phyloP scores from a whole-genome alignment of 1,284 basidiomycete genomes.

The Cryptococcus floricola region DNA sequence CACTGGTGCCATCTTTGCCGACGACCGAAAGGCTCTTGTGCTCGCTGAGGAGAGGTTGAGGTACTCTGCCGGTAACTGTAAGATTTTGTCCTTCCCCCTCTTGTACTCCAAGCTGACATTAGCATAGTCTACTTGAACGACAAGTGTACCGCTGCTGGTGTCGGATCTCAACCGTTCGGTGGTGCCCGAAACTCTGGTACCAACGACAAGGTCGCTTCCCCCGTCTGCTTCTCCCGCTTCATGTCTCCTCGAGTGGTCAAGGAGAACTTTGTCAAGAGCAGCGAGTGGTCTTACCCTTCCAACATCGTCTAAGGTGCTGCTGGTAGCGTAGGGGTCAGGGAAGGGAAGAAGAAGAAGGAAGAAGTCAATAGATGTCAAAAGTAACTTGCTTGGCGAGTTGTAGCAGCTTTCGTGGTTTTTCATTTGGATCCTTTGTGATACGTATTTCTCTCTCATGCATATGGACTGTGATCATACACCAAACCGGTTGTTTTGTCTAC shows the following conservation, averaged over 20 bases:
- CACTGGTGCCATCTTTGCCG: slow-evolving; percentile 82
- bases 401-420: too few relatives aligned
- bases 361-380: neutral
- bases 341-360: neutral
- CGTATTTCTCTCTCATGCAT: neutral
- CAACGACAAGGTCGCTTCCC: slow-evolving; percentile 95
- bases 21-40: slow-evolving; percentile 71
- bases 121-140: slow-evolving; percentile 77
- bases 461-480: too few relatives aligned
- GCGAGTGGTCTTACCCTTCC: slow-evolving; percentile 76
- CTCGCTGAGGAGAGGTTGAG: slow-evolving; percentile 72
- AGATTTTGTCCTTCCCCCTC: too few relatives aligned
- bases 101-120: neutral
- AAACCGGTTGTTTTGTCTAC: too few relatives aligned
- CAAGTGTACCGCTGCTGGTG: slow-evolving; percentile 86
- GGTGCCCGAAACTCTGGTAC: slow-evolving; percentile 90
- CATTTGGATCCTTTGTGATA: too few relatives aligned
- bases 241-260: slow-evolving; percentile 89
- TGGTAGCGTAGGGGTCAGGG: neutral
- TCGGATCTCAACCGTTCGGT: slow-evolving; percentile 96
- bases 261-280: slow-evolving; percentile 82
- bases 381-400: neutral
- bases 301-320: slow-evolving; percentile 60
- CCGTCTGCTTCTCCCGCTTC: slow-evolving; percentile 85
- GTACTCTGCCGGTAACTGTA: slow-evolving; percentile 62